Evolutionary conservation across 139 green algal genomes (phyloP), one percentile per base, ranked within the genome.

Genomic region (Chlamydomonas asymmetrica): DNA sequence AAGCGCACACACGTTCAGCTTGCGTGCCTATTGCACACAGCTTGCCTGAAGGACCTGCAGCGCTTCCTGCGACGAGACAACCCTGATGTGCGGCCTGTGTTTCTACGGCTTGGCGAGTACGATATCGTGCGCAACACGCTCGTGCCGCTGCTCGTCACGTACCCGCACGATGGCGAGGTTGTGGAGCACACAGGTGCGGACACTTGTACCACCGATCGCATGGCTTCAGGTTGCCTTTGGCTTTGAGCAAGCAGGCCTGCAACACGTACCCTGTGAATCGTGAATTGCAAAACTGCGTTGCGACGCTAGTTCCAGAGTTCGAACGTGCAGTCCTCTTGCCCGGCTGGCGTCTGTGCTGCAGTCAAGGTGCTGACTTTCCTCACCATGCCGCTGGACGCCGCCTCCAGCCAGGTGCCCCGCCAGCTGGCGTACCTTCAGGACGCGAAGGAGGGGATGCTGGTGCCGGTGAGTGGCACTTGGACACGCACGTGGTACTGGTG

Each of bases 321-420:
- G n/a, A n/a, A n/a, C n/a, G n/a, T n/a, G n/a, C n/a, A n/a, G n/a
- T n/a, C n/a, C n/a, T n/a, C n/a, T n/a, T n/a, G n/a, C n/a, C n/a
- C n/a, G n/a, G n/a, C n/a, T n/a, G n/a, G n/a, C n/a, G n/a, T n/a
- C n/a, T n/a, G 57, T 35, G 56, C 23, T 75, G 75, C 93, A 98
- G 92, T 98, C 71, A 98, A 98, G 81, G 91, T 98, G 34, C 67
- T 92, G 5, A 94, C 92, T 13, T 94, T 97, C 74, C 84, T 98
- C 45, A 98, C 92, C 4, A 93, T 98, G 89, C 94, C 94, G 0
- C 41, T 90, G 18, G 80, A 93, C 25, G 59, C 71, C 6, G 54
- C 66, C 25, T 89, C 82, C 34, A 64, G 79, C 32, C 75, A 85
- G 38, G 57, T 71, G 0, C n/a, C 66, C 5, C 52, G 59, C 38